phyloP scores from a whole-genome alignment of 768 basidiomycete species.

The Podaxis mareebaensis region DNA sequence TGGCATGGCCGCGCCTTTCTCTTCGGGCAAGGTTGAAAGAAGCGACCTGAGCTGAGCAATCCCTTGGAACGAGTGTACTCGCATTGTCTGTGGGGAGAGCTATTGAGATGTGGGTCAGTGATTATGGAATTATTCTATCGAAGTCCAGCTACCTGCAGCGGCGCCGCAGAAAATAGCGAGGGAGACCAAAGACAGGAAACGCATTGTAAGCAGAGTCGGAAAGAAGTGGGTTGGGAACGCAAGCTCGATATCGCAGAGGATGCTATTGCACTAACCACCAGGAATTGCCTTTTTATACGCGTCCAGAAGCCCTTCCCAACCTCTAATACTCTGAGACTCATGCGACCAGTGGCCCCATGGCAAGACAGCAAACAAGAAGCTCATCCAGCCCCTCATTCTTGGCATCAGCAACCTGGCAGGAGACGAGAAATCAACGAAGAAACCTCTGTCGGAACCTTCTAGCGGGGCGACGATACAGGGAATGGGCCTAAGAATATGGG shows the following conservation, averaged over 20 bases:
- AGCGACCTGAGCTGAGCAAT: slow-evolving; percentile 12
- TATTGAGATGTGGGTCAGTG: not conserved
- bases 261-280: not conserved
- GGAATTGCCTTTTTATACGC: not conserved
- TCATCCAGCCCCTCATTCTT: slow-evolving; percentile 8
- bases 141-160: slow-evolving; percentile 2
- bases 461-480: not conserved
- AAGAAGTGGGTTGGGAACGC: not conserved
- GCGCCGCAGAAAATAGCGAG: slow-evolving; percentile 1
- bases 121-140: not conserved
- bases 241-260: not conserved
- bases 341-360: slow-evolving; percentile 9
- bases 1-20: slow-evolving; percentile 9
- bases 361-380: slow-evolving; percentile 6
- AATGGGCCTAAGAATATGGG: not conserved
- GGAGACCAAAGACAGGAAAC: slow-evolving; percentile 1
- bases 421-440: not conserved
- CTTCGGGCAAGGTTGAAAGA: slow-evolving; percentile 12
- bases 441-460: not conserved
- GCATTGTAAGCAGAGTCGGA: slow-evolving; percentile 1
- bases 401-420: not conserved
- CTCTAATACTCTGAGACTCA: not conserved
- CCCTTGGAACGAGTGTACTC: not conserved
- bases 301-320: not conserved
- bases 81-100: not conserved